Evolutionary conservation across 768 basidiomycete species (phyloP).

Genomic region (Tulasnella sp.): DNA sequence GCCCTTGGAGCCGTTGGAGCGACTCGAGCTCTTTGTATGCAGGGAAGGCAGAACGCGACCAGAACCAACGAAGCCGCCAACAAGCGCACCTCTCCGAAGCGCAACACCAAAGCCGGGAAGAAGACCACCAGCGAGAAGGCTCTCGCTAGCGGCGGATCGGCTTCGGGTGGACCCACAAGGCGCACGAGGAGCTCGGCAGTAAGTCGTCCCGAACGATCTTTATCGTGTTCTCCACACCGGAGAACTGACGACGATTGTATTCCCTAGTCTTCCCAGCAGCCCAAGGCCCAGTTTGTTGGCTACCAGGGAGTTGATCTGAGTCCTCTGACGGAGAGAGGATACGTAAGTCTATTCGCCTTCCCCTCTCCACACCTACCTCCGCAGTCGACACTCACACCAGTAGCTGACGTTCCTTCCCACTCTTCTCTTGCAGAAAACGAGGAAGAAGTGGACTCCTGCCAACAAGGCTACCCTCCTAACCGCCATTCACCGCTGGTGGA

Average conservation of each 20-base stretch:
- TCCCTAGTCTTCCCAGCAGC: not conserved
- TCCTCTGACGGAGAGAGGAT: not conserved
- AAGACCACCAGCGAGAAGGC: not conserved
- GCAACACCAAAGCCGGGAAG: not conserved
- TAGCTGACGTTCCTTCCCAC: no score
- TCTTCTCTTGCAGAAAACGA: no score
- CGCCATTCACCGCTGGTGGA: no score
- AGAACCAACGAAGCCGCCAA: not conserved
- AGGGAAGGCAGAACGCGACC: not conserved
- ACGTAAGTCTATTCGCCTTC: no score
- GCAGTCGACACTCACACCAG: no score
- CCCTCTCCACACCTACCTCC: no score
- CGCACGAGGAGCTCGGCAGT: not conserved
- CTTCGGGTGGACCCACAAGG: not conserved
- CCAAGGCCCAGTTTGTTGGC: not conserved
- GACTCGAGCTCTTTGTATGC: not conserved
- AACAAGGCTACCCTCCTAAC: no score
- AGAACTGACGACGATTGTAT: not conserved
- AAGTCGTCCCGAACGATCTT: not conserved
- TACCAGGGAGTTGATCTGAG: not conserved
- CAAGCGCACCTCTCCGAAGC: not conserved
- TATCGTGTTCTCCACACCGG: not conserved
- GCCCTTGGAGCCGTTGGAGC: not conserved
- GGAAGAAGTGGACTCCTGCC: no score
- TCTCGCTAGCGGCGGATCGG: not conserved